These are phyloP conservation scores for Ambrosiella cleistominuta DNA, from an alignment of 2,329 filamentous ascomycete genomes.

Conservation along the genomic window DNA sequence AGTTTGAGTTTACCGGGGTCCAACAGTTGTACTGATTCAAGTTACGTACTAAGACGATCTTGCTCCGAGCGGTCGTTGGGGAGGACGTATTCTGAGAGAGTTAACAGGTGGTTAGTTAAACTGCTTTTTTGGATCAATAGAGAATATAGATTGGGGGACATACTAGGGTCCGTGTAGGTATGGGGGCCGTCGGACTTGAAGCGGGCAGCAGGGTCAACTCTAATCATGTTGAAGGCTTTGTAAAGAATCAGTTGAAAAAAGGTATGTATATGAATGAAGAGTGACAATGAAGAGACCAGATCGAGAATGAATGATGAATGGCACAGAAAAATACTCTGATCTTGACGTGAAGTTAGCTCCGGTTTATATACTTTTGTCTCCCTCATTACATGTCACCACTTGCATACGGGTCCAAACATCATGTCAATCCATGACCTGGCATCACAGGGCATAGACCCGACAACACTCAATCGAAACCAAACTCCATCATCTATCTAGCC, in stretches of 20 bases:
- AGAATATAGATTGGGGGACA: neutral
- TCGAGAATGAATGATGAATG: too few relatives aligned
- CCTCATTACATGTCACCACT: neutral
- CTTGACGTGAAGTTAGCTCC: too few relatives aligned
- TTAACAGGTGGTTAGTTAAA: neutral
- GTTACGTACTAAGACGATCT: neutral
- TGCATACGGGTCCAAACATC: neutral
- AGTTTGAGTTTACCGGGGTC: neutral
- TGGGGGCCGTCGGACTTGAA: neutral
- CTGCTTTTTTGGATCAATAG: neutral
- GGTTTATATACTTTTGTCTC: neutral
- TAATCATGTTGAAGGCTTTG: neutral
- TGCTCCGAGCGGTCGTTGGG: neutral
- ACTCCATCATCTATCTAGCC: neutral
- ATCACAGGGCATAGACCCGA: neutral
- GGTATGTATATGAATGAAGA: neutral
- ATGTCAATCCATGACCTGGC: neutral
- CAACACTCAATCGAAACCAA: neutral
- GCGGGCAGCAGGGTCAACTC: neutral
- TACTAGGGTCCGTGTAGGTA: neutral
- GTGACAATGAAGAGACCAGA: too few relatives aligned
- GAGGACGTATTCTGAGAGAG: neutral
- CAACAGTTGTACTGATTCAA: neutral
- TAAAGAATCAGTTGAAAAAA: neutral
- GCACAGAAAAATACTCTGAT: too few relatives aligned